Conservation (phyloP, 2,329 filamentous ascomycete species). For the Alternaria consortialis region DNA sequence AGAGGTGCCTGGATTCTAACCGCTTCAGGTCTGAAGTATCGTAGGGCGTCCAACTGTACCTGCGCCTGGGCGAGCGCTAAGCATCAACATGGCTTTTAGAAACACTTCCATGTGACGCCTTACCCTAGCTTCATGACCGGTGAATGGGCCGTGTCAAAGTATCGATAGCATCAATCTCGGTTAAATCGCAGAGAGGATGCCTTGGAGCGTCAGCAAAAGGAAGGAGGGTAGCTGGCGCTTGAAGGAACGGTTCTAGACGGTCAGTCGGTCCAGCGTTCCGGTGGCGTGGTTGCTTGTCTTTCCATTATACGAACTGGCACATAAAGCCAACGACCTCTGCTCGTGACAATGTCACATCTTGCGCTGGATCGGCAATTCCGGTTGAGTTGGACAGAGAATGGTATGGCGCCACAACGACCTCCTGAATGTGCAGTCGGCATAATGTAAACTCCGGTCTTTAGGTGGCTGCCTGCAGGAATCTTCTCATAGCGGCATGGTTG, state of each 20-base stretch:
- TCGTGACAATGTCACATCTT: constrained; percentile 1
- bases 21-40: constrained; percentile 15
- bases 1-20: constrained; percentile 25
- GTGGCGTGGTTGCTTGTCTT: constrained; percentile 2
- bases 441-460: background rate
- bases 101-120: constrained; percentile 27
- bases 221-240: constrained; percentile 1
- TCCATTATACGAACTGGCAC: background rate
- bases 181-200: constrained; percentile 20
- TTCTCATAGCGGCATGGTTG: constrained; percentile 10
- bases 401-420: background rate
- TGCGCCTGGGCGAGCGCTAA: constrained; percentile 29
- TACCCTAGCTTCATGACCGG: constrained; percentile 32
- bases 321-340: constrained; percentile 1
- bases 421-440: constrained; percentile 2
- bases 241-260: constrained; percentile 19
- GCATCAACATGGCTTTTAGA: constrained; percentile 27
- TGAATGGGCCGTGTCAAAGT: constrained; percentile 23
- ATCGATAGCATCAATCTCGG: constrained; percentile 39
- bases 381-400: background rate
- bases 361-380: background rate
- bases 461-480: constrained; percentile 19
- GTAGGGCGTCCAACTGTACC: constrained; percentile 26
- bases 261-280: constrained; percentile 29
- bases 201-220: constrained; percentile 3